These are phyloP conservation scores for Mucor irregularis DNA, from an alignment of 371 early-diverging fungal genomes.

Conservation along the genomic window DNA sequence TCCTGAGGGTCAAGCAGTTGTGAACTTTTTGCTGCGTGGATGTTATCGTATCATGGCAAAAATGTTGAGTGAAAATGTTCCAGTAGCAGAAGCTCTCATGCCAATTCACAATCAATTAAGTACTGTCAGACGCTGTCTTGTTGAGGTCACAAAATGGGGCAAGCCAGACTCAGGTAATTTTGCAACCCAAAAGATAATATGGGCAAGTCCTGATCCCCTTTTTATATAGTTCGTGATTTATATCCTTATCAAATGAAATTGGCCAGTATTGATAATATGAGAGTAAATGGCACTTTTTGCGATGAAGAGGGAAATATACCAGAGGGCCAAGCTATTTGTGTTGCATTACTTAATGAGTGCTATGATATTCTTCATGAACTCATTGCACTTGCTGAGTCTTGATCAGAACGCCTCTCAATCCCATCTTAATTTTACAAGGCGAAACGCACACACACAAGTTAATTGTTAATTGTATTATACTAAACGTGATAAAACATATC, in stretches of 20 bases:
- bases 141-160: slow-evolving; percentile 84
- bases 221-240: slow-evolving; percentile 65
- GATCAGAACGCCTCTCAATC: not conserved
- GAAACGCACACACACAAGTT: too few species aligned
- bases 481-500: too few species aligned
- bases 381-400: slow-evolving; percentile 36
- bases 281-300: slow-evolving; percentile 85
- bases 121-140: slow-evolving; percentile 79
- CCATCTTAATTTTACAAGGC: too few species aligned
- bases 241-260: slow-evolving; percentile 89
- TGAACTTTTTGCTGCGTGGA: slow-evolving; percentile 85
- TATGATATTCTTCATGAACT: slow-evolving; percentile 84
- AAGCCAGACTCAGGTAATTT: slow-evolving; percentile 68
- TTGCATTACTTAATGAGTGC: slow-evolving; percentile 83
- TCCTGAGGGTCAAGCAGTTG: slow-evolving; percentile 71
- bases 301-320: slow-evolving; percentile 83
- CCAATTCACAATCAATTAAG: slow-evolving; percentile 83
- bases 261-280: slow-evolving; percentile 78
- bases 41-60: slow-evolving; percentile 88
- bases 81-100: slow-evolving; percentile 85
- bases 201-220: not conserved
- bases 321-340: slow-evolving; percentile 84
- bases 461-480: too few species aligned
- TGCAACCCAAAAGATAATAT: not conserved
- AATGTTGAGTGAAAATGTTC: slow-evolving; percentile 78